Conservation (phyloP, 1,284 basidiomycete species). For the Austropuccinia psidii region DNA sequence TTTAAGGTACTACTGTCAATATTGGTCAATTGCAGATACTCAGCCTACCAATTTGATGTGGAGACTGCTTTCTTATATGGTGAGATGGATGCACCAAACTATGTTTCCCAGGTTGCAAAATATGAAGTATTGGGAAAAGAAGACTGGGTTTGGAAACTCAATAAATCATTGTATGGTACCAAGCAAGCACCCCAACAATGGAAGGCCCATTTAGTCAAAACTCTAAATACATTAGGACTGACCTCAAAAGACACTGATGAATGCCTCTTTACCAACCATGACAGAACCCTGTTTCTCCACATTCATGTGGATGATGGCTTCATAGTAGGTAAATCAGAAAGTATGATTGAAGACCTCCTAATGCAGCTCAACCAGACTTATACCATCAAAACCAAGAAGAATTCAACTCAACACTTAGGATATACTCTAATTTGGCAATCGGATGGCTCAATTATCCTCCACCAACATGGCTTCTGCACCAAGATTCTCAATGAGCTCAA, state of each 20-base stretch:
- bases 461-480: background rate
- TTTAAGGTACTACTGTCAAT: background rate
- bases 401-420: background rate
- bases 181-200: background rate
- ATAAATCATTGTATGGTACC: conserved; percentile 3
- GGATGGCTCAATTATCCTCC: background rate
- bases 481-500: background rate
- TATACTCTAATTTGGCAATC: background rate
- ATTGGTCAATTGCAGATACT: background rate
- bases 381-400: background rate
- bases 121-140: background rate
- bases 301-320: background rate
- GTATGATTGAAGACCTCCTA: background rate
- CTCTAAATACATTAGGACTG: background rate
- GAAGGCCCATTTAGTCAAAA: background rate
- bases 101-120: background rate
- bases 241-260: background rate
- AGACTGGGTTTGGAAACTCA: background rate
- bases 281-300: background rate
- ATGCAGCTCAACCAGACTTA: background rate
- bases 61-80: conserved; percentile 4
- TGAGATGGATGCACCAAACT: background rate
- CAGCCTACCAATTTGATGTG: background rate
- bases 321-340: background rate
- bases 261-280: background rate